A percentile compares a stretch with the other conserved stretches of the same genome.
Conservation (phyloP, 1,284 basidiomycete genomes). For the Sporisorium exsertum region DNA sequence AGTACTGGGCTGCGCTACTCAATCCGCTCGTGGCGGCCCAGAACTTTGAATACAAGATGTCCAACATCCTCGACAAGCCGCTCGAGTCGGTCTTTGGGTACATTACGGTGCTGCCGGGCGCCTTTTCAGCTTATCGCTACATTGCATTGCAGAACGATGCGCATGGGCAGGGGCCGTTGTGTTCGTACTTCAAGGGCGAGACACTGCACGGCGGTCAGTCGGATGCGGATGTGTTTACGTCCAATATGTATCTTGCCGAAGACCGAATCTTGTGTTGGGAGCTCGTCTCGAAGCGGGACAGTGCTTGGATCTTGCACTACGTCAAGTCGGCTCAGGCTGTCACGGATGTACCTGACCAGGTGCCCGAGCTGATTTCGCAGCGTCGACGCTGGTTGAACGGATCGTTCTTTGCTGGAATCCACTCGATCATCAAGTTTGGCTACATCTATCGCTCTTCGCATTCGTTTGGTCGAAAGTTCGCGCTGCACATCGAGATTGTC, state of each 20-base stretch:
- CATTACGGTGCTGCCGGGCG: constrained; percentile 90
- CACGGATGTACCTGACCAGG: constrained; percentile 65
- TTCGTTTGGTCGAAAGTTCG: constrained; percentile 60
- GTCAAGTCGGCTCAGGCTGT: constrained; percentile 66
- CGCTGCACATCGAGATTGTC: constrained; percentile 66
- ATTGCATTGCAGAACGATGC: constrained; percentile 89
- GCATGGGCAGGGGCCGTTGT: constrained; percentile 84
- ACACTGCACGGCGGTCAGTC: constrained; percentile 72
- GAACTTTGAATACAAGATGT: constrained; percentile 69
- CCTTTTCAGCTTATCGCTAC: constrained; percentile 84
- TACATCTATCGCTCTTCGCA: constrained; percentile 68
- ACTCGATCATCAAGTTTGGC: constrained; percentile 68
- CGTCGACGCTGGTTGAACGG: constrained; percentile 67
- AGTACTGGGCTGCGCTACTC: constrained; percentile 73
- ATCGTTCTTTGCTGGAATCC: constrained; percentile 67
- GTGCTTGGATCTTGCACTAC: constrained; percentile 66
- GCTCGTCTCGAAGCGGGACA: constrained; percentile 70
- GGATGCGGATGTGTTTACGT: constrained; percentile 66
- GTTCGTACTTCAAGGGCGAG: constrained; percentile 94
- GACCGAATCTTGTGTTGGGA: constrained; percentile 68
- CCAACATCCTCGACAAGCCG: constrained; percentile 72
- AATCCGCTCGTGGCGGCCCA: constrained; percentile 78
- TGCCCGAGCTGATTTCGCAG: constrained; percentile 65
- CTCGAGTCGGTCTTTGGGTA: constrained; percentile 83
- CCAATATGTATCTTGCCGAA: constrained; percentile 67